Base-by-base conservation (phyloP, 139 green algal genomes). In the Closterium sp. region DNA sequence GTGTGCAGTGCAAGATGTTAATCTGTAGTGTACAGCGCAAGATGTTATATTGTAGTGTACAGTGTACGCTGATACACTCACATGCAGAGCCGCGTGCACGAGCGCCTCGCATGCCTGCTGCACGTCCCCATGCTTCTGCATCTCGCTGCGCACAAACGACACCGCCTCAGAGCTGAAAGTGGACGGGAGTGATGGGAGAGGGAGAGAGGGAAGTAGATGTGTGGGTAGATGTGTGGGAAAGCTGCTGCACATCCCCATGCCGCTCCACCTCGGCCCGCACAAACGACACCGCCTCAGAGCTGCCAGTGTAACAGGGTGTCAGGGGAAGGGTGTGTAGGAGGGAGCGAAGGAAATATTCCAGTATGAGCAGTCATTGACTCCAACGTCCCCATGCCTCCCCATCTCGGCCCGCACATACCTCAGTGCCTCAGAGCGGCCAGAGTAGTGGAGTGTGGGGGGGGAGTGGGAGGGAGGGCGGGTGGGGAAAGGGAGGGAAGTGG, bases 271-370 rank as follows among this genome's bases (percentile, higher is more conserved):
- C 62, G 30, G 6, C 5, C 17, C 89, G 89, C 32, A 91, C 29
- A 91, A 88, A 91, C 22, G 9, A 11, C 38, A 24, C 89, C 30
- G 89, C 89, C 84, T 91, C 89, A n/a, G 42, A 88, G 22, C 85
- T 87, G 85, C 1, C 10, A 13, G 45, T 2, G 45, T 0, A 87
- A 17, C 85, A 87, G 38, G 38, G 1, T 50, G 38, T 50, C 7
- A 3, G 32, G 32, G 32, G 32, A 7, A 87, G n/a, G 31, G n/a
- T 2, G 2, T 29, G 84, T 17, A 1, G 2, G 5, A 0, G 11
- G 27, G 13, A 21, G 84, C 11, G 84, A 87, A 7, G 84, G 22
- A 30, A 38, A 38, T 2, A 3, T 38, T 2, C n/a, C n/a, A n/a
- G n/a, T n/a, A n/a, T n/a, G n/a, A n/a, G n/a, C n/a, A n/a, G n/a